phyloP scores from a whole-genome alignment of 2,329 filamentous ascomycete species.

The Xylariaceae sp. region DNA sequence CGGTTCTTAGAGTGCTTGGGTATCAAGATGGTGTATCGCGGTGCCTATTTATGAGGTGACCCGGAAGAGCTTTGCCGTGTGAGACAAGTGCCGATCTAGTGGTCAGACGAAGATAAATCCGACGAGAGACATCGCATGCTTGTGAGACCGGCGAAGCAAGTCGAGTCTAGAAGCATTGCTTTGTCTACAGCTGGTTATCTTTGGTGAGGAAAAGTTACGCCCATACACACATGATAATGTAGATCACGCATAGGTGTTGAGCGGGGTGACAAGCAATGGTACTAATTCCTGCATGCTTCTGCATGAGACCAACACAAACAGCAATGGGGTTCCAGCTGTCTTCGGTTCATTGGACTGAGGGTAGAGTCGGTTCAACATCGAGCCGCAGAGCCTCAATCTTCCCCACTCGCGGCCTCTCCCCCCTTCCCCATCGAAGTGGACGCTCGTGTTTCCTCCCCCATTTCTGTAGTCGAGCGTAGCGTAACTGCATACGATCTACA shows the following conservation, averaged over 20 bases:
- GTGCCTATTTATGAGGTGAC: constrained; percentile 10
- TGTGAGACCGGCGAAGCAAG: constrained; percentile 11
- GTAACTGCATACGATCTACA: background rate
- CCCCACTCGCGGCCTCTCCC: constrained; percentile 1
- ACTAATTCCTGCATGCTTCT: background rate
- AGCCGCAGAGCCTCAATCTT: constrained; percentile 21
- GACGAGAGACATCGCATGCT: constrained; percentile 2
- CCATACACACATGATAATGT: background rate
- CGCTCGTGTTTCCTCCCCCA: constrained; percentile 1
- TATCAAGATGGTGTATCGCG: constrained; percentile 13
- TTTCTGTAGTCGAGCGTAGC: background rate
- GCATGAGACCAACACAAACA: constrained; percentile 7
- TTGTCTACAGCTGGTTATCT: constrained; percentile 3
- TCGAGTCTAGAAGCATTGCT: constrained; percentile 2
- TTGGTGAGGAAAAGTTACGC: background rate
- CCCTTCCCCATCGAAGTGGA: background rate
- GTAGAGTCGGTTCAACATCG: background rate
- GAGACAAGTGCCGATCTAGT: constrained; percentile 22
- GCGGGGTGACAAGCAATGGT: background rate
- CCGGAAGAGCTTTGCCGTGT: constrained; percentile 18
- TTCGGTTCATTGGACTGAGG: constrained; percentile 2
- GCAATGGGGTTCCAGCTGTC: constrained; percentile 8
- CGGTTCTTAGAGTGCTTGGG: constrained; percentile 3
- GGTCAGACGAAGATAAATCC: constrained; percentile 19
- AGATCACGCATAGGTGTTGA: background rate